phyloP scores from a whole-genome alignment of 2,329 filamentous ascomycete species.

The Colletotrichum costaricense region DNA sequence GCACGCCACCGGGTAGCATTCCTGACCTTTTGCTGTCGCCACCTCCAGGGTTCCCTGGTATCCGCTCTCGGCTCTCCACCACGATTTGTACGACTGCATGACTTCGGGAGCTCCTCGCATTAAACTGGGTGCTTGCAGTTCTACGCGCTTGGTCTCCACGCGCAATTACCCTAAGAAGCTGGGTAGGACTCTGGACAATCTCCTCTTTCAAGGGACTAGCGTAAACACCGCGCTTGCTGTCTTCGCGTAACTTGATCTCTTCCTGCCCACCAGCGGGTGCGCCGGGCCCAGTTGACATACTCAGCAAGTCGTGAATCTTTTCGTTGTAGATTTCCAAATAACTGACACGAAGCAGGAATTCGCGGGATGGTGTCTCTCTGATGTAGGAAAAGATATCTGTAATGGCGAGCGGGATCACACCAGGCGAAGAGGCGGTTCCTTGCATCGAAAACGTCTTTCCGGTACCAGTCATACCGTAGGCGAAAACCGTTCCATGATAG shows the following conservation, averaged over 20 bases:
- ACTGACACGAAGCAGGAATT: constrained; percentile 95
- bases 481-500: constrained; percentile 97
- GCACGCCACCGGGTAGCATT: constrained; percentile 85
- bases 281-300: constrained; percentile 72
- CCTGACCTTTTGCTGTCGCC: constrained; percentile 74
- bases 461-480: constrained; percentile 98
- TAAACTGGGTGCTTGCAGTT: constrained; percentile 96
- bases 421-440: constrained; percentile 92
- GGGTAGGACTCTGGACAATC: constrained; percentile 97
- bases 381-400: constrained; percentile 99
- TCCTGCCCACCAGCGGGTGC: constrained; percentile 74
- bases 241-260: constrained; percentile 96
- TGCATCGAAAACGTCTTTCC: constrained; percentile 99
- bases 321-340: constrained; percentile 99
- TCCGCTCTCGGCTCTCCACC: constrained; percentile 92
- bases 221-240: constrained; percentile 96
- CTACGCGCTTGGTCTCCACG: constrained; percentile 90
- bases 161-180: constrained; percentile 93
- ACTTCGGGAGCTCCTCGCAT: constrained; percentile 94
- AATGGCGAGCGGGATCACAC: constrained; percentile 96
- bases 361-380: constrained; percentile 91
- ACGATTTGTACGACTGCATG: constrained; percentile 99
- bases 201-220: constrained; percentile 97
- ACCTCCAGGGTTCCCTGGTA: constrained; percentile 62
- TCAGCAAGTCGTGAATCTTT: constrained; percentile 92